phyloP scores from a whole-genome alignment of 345 rosid genomes.

The Sisymbrium altissimum region DNA sequence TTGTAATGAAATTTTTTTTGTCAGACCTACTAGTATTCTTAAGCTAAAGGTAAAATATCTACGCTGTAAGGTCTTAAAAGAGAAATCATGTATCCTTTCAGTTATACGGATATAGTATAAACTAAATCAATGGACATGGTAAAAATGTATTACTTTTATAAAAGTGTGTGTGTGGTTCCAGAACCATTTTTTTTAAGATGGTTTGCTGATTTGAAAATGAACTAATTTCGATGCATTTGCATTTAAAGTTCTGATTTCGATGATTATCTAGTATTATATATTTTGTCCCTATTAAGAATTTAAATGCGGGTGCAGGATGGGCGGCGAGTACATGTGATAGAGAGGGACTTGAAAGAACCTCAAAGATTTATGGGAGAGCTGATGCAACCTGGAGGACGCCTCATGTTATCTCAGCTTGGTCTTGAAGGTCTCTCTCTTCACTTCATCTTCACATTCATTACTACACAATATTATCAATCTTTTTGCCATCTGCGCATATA shows the following conservation, averaged over 20 bases:
- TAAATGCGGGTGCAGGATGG: slow-evolving; percentile 50
- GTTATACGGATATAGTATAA: not conserved
- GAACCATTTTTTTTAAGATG: too few species aligned
- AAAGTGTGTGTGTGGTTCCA: not conserved
- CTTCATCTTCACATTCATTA: not conserved
- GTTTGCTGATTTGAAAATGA: not conserved
- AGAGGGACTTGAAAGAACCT: slow-evolving; percentile 61
- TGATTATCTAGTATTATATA: not conserved
- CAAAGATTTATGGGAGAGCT: slow-evolving; percentile 64
- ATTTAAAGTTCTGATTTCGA: not conserved
- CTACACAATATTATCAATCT: not conserved
- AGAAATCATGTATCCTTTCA: not conserved
- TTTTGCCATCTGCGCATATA: not conserved
- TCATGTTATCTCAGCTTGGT: slow-evolving; percentile 58
- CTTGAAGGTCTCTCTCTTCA: slow-evolving; percentile 42
- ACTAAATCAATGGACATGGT: not conserved
- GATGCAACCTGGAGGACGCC: slow-evolving; percentile 65
- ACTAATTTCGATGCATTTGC: not conserved
- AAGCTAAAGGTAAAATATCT: too few species aligned
- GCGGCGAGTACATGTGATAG: slow-evolving; percentile 55
- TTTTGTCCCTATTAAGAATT: not conserved
- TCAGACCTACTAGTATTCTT: too few species aligned
- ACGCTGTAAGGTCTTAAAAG: too few species aligned
- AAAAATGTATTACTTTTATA: not conserved
- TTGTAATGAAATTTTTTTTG: too few species aligned